These are phyloP conservation scores for Lablab purpureus DNA, from an alignment of 306 rosid species.

Conservation along the genomic window DNA sequence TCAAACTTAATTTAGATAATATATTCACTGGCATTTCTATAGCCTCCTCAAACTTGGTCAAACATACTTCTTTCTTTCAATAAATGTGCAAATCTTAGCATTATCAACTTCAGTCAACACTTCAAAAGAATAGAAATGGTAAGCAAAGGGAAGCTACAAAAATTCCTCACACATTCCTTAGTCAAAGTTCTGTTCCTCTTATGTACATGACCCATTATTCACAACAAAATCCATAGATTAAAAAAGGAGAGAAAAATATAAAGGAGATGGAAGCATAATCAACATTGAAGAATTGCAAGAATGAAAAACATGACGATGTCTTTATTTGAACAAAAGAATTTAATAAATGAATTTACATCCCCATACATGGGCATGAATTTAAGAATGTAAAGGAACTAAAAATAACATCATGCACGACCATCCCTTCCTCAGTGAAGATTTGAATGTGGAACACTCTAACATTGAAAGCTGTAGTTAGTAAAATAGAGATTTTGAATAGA, in stretches of 20 bases:
- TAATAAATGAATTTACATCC: neutral
- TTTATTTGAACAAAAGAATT: neutral
- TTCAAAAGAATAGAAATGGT: conserved; percentile 2
- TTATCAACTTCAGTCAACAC: neutral
- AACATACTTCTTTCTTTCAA: neutral
- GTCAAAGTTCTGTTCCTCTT: conserved; percentile 11
- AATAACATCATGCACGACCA: conserved; percentile 26
- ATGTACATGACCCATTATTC: neutral
- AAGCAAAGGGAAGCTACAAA: conserved; percentile 16
- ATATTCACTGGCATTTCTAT: neutral
- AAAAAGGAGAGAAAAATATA: too few species aligned
- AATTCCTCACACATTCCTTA: neutral
- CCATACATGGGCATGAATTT: conserved; percentile 13
- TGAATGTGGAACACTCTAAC: conserved; percentile 23
- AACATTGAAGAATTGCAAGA: conserved; percentile 3
- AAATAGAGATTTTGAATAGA: conserved; percentile 33
- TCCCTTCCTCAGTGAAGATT: conserved; percentile 1
- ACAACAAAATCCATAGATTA: neutral
- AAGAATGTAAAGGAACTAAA: conserved; percentile 8
- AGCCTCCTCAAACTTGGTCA: conserved; percentile 20
- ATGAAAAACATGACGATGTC: neutral
- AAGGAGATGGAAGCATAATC: neutral
- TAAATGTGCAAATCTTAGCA: neutral
- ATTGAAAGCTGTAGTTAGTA: neutral
- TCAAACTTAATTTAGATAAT: neutral